Percentiles rank a stretch among this genome's conserved stretches.
These are phyloP conservation scores for Epichloe baconii DNA, from an alignment of 2,329 filamentous ascomycete species.

Conservation along the genomic window DNA sequence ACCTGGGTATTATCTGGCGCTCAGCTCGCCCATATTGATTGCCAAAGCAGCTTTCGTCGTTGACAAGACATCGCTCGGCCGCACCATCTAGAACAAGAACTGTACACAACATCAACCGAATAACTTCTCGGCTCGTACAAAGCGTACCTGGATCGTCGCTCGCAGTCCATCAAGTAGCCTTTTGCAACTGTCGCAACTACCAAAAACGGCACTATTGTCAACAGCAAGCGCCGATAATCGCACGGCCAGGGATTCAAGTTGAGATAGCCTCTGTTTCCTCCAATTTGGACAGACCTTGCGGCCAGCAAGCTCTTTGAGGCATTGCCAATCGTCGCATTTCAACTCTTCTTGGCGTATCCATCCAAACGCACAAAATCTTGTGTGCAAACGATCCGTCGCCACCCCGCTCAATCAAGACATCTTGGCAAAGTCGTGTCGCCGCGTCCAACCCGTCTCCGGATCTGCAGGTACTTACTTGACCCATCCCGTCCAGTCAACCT, in stretches of 20 bases:
- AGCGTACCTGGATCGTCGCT: too few relatives aligned
- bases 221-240: too few relatives aligned
- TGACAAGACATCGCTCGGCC: too few relatives aligned
- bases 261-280: background rate
- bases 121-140: too few relatives aligned
- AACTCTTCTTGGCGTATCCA: background rate
- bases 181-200: too few relatives aligned
- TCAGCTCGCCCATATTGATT: too few relatives aligned
- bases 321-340: background rate
- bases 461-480: slow-evolving; percentile 13
- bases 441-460: slow-evolving; percentile 8
- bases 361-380: background rate
- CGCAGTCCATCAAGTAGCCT: too few relatives aligned
- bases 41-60: too few relatives aligned
- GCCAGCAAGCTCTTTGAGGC: slow-evolving; percentile 1
- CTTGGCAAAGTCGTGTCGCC: slow-evolving; percentile 1
- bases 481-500: slow-evolving; percentile 3
- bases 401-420: background rate
- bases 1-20: too few relatives aligned
- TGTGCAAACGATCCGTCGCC: background rate
- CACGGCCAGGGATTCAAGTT: background rate
- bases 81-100: too few relatives aligned
- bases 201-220: too few relatives aligned
- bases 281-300: background rate
- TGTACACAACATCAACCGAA: too few relatives aligned